Percentiles rank a stretch among this genome's conserved stretches.
These are phyloP conservation scores for Omphalea diandra DNA, from an alignment of 441 rosid genomes.

Conservation along the genomic window DNA sequence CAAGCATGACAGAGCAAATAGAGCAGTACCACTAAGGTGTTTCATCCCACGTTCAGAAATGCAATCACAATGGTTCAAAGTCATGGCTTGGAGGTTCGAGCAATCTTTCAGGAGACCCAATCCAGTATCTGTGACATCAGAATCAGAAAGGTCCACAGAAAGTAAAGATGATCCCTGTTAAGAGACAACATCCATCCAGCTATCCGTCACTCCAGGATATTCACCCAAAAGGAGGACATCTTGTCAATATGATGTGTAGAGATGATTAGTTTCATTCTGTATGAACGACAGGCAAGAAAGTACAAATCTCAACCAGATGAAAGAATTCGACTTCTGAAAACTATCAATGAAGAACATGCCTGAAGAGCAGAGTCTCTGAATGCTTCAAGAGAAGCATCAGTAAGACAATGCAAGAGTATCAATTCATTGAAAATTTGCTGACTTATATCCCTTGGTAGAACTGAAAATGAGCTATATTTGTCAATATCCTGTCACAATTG, in stretches of 20 bases:
- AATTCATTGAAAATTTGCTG: constrained; percentile 79
- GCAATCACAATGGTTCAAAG: constrained; percentile 55
- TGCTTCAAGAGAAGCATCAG: constrained; percentile 51
- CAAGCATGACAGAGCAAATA: background rate
- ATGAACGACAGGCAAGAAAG: background rate
- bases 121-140: constrained; percentile 68
- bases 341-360: constrained; percentile 37
- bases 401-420: constrained; percentile 46
- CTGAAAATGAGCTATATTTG: constrained; percentile 47
- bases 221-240: constrained; percentile 70
- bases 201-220: constrained; percentile 67
- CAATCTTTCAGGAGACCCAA: constrained; percentile 60
- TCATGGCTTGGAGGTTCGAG: constrained; percentile 47
- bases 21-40: constrained; percentile 50
- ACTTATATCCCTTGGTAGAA: constrained; percentile 79
- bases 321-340: background rate
- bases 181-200: constrained; percentile 78
- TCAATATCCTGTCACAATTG: constrained; percentile 51
- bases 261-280: background rate
- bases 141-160: constrained; percentile 72
- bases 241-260: constrained; percentile 34
- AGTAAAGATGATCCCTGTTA: constrained; percentile 82
- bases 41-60: constrained; percentile 60
- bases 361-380: constrained; percentile 84
- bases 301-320: background rate